These are phyloP conservation scores for Cryptosporidium baileyi DNA, from an alignment of 169 alveolate species.

Conservation along the genomic window DNA sequence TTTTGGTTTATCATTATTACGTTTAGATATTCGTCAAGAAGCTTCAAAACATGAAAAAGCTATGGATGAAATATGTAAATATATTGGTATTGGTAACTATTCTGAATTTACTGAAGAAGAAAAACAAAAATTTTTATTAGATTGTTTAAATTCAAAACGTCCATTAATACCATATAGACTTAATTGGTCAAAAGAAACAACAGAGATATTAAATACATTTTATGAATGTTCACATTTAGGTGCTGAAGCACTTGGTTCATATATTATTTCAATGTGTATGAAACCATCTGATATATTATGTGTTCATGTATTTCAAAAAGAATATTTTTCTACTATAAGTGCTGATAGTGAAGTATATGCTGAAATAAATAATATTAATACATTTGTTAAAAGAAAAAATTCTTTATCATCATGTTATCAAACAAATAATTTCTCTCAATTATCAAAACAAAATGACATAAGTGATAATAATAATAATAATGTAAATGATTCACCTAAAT, in stretches of 20 bases:
- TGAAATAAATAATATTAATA: conserved; percentile 18
- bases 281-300: conserved; percentile 82
- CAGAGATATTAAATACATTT: conserved; percentile 77
- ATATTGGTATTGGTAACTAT: conserved; percentile 75
- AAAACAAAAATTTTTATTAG: conserved; percentile 72
- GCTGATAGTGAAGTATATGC: conserved; percentile 68
- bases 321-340: conserved; percentile 62
- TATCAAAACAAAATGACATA: background rate
- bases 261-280: conserved; percentile 83
- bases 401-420: background rate
- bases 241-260: conserved; percentile 81
- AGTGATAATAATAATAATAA: background rate
- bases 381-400: conserved; percentile 30
- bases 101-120: conserved; percentile 76
- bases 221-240: conserved; percentile 80
- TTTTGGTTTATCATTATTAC: conserved; percentile 79
- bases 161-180: conserved; percentile 78
- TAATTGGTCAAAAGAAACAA: conserved; percentile 75
- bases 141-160: conserved; percentile 74
- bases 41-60: conserved; percentile 79
- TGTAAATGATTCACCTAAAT: conserved; percentile 40
- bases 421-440: background rate
- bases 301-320: conserved; percentile 77
- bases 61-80: conserved; percentile 74
- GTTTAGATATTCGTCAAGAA: conserved; percentile 83